A percentile compares a stretch with the other conserved stretches of the same genome.
phyloP scores from a whole-genome alignment of 176 grass and related monocot species.

The Stipa capillata region DNA sequence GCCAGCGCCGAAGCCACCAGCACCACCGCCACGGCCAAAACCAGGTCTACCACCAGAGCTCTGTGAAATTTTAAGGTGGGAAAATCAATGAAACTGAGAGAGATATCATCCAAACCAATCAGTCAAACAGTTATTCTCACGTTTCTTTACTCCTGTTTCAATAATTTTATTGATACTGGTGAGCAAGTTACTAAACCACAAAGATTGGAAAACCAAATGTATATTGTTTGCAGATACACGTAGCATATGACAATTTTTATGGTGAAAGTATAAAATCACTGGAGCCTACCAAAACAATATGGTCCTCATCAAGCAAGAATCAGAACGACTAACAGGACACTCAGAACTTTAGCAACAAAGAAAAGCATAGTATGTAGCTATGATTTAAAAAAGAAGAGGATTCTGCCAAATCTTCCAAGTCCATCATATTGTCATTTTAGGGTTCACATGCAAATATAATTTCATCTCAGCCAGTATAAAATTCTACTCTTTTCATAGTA shows the following conservation, averaged over 20 bases:
- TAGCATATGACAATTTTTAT: too few species aligned
- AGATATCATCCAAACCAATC: neutral
- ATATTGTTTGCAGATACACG: too few species aligned
- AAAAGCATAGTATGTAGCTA: neutral
- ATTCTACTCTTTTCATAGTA: neutral
- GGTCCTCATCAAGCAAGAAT: too few species aligned
- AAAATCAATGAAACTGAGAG: too few species aligned
- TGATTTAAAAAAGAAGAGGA: neutral
- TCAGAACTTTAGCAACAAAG: too few species aligned
- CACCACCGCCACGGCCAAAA: constrained; percentile 80
- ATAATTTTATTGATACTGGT: neutral
- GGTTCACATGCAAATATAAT: neutral
- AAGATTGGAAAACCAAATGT: too few species aligned
- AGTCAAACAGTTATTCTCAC: neutral
- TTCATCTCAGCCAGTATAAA: neutral
- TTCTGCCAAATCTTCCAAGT: neutral
- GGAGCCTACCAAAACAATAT: too few species aligned
- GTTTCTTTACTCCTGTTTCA: neutral
- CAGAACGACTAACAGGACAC: too few species aligned
- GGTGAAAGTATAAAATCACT: too few species aligned
- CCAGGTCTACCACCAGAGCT: constrained; percentile 57
- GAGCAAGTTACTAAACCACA: too few species aligned
- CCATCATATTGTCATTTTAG: neutral
- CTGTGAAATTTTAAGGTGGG: constrained; percentile 17
- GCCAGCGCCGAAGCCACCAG: constrained; percentile 38